Evolutionary conservation across 192 early-diverging fungal species (phyloP).

Genomic region (Coemansia sp.): DNA sequence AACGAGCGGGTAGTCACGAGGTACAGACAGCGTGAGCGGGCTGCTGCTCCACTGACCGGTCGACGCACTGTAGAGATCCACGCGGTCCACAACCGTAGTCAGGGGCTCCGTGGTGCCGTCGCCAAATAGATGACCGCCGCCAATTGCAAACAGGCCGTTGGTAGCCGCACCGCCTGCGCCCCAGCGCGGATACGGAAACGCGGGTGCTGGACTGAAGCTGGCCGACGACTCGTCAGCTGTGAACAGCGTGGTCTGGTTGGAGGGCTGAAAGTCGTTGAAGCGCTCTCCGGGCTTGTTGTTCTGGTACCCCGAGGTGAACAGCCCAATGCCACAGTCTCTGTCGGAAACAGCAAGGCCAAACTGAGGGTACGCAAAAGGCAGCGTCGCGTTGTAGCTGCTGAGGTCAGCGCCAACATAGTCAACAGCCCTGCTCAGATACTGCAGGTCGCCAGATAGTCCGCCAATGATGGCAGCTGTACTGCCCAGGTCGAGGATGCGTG

Average conservation of each 20-base stretch:
- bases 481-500: conserved; percentile 42
- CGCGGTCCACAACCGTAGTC: conserved; percentile 38
- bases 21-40: conserved; percentile 31
- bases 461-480: conserved; percentile 29
- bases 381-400: conserved; percentile 10
- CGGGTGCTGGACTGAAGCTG: conserved; percentile 9
- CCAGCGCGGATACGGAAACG: conserved; percentile 49
- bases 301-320: conserved; percentile 45
- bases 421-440: conserved; percentile 51
- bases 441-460: conserved; percentile 50
- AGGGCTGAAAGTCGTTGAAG: conserved; percentile 55
- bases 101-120: conserved; percentile 10
- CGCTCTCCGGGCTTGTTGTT: conserved; percentile 51
- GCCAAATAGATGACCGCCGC: conserved; percentile 47
- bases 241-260: conserved; percentile 44
- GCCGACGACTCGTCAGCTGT: not conserved
- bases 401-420: conserved; percentile 39
- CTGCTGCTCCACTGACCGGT: conserved; percentile 35
- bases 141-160: conserved; percentile 52
- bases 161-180: conserved; percentile 45
- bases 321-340: conserved; percentile 19
- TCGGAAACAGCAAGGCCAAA: conserved; percentile 38
- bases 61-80: conserved; percentile 38
- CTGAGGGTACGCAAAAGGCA: conserved; percentile 30
- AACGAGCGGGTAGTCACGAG: conserved; percentile 48